Evolutionary conservation across 192 early-diverging fungal species (phyloP).

Genomic region (Rhizoclosmatium globosum): DNA sequence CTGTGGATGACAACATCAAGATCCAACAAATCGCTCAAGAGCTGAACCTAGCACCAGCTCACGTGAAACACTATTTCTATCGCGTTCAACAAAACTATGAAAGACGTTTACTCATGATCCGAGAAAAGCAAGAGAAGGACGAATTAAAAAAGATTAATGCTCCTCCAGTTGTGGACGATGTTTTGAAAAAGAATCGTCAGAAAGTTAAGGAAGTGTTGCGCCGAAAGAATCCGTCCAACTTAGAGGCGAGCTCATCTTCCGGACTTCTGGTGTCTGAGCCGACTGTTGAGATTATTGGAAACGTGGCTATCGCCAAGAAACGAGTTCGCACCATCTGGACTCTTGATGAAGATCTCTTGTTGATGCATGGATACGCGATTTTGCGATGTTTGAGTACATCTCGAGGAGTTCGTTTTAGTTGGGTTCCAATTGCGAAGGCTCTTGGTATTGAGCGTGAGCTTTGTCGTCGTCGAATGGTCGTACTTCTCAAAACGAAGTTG

Average conservation of each 20-base stretch:
- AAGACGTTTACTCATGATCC: slow-evolving; percentile 16
- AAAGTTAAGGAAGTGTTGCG: slow-evolving; percentile 21
- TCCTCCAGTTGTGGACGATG: background rate
- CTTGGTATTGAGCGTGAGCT: slow-evolving; percentile 20
- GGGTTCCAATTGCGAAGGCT: slow-evolving; percentile 39
- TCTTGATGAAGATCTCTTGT: slow-evolving; percentile 36
- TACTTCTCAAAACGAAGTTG: slow-evolving; percentile 20
- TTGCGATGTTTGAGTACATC: slow-evolving; percentile 2
- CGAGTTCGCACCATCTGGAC: slow-evolving; percentile 38
- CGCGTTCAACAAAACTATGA: slow-evolving; percentile 44
- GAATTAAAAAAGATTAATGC: background rate
- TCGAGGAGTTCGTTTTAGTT: slow-evolving; percentile 32
- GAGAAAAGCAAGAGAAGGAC: slow-evolving; percentile 8
- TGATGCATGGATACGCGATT: slow-evolving; percentile 49
- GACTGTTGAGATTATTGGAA: background rate
- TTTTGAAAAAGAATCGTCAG: slow-evolving; percentile 2
- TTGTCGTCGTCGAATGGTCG: slow-evolving; percentile 41
- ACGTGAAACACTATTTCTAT: slow-evolving; percentile 49
- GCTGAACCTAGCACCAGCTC: slow-evolving; percentile 33
- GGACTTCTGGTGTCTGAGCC: no score
- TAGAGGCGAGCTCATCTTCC: no score
- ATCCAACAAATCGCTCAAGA: slow-evolving; percentile 36
- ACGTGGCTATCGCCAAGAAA: background rate
- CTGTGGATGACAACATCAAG: slow-evolving; percentile 41
- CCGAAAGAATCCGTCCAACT: background rate